Conservation (phyloP, 192 early-diverging fungal genomes). For the Borealophlyctis nickersoniae region DNA sequence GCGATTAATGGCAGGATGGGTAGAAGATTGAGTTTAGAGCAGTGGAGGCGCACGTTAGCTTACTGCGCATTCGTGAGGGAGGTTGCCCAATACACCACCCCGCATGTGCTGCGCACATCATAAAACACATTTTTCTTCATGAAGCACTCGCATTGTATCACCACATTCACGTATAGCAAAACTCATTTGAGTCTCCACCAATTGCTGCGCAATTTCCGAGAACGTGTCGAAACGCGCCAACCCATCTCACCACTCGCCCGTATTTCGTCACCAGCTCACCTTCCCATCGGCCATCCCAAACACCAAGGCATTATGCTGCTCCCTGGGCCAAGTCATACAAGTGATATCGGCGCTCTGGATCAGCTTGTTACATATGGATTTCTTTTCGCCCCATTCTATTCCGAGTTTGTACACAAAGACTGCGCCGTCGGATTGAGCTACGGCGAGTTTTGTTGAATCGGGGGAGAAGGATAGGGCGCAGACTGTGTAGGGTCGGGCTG, state of each 20-base stretch:
- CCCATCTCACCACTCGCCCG: not conserved
- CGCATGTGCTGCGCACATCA: too few species aligned
- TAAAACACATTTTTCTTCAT: too few species aligned
- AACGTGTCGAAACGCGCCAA: too few species aligned
- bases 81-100: too few species aligned
- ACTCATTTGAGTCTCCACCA: too few species aligned
- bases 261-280: conserved; percentile 30
- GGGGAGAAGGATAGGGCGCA: conserved; percentile 61
- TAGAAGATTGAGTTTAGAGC: not conserved
- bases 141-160: not conserved
- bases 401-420: conserved; percentile 68
- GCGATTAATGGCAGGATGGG: not conserved
- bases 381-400: conserved; percentile 67
- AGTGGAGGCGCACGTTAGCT: too few species aligned
- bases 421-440: conserved; percentile 59
- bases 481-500: conserved; percentile 43
- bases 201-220: too few species aligned
- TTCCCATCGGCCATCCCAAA: conserved; percentile 64
- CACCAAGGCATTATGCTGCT: conserved; percentile 59
- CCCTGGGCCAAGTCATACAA: conserved; percentile 57
- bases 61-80: too few species aligned
- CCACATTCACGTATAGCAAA: not conserved
- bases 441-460: conserved; percentile 59
- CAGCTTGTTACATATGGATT: conserved; percentile 65
- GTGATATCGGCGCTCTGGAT: conserved; percentile 63